A percentile compares a stretch with the other conserved stretches of the same genome.
phyloP scores from a whole-genome alignment of 2,329 filamentous ascomycete species.

The Calonectria naviculata region DNA sequence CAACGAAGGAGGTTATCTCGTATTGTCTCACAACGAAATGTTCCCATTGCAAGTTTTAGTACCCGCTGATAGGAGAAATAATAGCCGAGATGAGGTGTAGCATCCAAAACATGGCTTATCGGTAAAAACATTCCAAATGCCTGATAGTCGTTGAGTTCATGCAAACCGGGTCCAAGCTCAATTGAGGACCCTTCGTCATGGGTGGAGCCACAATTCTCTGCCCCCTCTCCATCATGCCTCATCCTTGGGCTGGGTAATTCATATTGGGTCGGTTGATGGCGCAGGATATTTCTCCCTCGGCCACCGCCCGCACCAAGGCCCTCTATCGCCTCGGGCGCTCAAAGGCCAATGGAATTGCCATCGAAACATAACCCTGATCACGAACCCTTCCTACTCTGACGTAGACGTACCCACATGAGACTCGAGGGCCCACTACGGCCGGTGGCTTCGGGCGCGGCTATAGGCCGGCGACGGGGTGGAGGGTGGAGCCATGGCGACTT shows the following conservation, averaged over 20 bases:
- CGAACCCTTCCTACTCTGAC: constrained; percentile 29
- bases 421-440: constrained; percentile 26
- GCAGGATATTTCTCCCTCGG: not conserved
- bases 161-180: not conserved
- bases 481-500: constrained; percentile 8
- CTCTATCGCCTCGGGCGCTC: constrained; percentile 12
- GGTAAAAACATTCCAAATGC: not conserved
- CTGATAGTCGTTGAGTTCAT: constrained; percentile 14
- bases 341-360: not conserved
- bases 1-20: no score
- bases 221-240: not conserved
- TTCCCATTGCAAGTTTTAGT: not conserved
- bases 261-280: not conserved
- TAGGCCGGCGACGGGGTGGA: constrained; percentile 28
- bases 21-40: not conserved
- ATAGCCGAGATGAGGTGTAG: not conserved
- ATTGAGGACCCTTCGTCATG: not conserved
- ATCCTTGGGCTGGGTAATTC: not conserved
- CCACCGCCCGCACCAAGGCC: not conserved
- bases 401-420: constrained; percentile 31
- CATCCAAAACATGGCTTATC: not conserved
- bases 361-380: not conserved
- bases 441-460: constrained; percentile 27
- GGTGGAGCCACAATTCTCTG: not conserved
- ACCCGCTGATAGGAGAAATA: not conserved